Base-by-base conservation (phyloP, 2,329 filamentous ascomycete species). In the Calonectria multiphialidica region DNA sequence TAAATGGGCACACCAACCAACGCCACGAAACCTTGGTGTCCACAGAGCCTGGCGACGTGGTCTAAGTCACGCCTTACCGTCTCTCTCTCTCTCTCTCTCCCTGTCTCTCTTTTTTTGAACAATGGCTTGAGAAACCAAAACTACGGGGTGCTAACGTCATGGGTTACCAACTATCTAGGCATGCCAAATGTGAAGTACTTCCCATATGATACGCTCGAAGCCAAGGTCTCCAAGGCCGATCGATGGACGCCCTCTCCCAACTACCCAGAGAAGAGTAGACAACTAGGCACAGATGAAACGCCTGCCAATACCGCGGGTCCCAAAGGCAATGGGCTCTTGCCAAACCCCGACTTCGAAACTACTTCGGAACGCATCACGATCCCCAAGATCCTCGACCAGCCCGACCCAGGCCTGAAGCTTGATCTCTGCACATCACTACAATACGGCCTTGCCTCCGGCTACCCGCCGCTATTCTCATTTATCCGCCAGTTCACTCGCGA, bases 161-260 rank as follows among this genome's bases (percentile, higher is more conserved):
- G 18, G 9, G 15, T 49, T 21, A 45, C 23, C 47, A 55, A 55
- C 30, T 35, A 23, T 35, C 3, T 74, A 96, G 94, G 95, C 72
- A 90, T 98, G 25, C 96, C 96, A 18, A 93, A 97, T 83, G 88
- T 93, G 45, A 89, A 90, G 70, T 95, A 95, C 85, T 98, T 98
- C 80, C 96, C 96, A 10, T 98, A 94, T 83, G 95, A 98, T 79
- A 97, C 95, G 0, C 91, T 98, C 74, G 95, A 98, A 84, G 94
- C 95, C 47, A 92, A 93, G 75, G 91, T 93, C 73, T 94, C 95
- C 37, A 90, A 90, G 73, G 92, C 95, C 9, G 87, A 93, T 75
- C 90, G 95, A 82, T 97, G 94, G 88, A 88, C 90, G 40, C 93
- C 93, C 1, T 92, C 92, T 13, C 90, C 91, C 44, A 94, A 93